These are phyloP conservation scores for Mycena chlorophos DNA, from an alignment of 768 basidiomycete genomes.

Conservation along the genomic window DNA sequence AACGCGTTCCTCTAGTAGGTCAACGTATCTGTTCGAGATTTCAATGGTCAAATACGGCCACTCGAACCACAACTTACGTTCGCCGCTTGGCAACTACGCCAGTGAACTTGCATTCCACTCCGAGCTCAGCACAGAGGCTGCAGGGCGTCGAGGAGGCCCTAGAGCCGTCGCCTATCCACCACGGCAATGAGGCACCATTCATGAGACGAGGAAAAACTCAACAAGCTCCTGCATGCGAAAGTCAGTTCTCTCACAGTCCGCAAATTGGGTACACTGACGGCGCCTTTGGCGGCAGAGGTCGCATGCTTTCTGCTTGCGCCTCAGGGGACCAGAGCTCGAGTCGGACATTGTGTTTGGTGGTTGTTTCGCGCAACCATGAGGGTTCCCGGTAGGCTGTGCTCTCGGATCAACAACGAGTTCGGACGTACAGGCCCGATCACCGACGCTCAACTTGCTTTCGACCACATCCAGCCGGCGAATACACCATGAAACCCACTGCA, in stretches of 20 bases:
- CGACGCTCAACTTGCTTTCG: too few relatives aligned
- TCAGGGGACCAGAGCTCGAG: neutral
- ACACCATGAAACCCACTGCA: too few relatives aligned
- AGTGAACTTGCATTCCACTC: neutral
- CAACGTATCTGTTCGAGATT: neutral
- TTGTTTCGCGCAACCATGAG: too few relatives aligned
- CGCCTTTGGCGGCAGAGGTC: neutral
- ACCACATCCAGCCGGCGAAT: too few relatives aligned
- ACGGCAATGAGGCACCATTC: neutral
- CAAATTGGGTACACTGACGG: neutral
- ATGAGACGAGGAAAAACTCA: neutral
- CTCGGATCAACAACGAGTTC: too few relatives aligned
- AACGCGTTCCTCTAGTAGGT: neutral
- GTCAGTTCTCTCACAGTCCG: neutral
- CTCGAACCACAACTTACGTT: neutral
- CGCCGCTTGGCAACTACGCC: neutral
- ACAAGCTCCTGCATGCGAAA: neutral
- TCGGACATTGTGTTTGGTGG: neutral
- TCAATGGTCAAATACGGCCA: neutral
- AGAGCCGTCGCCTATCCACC: neutral
- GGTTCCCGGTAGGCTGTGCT: too few relatives aligned
- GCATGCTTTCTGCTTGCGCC: neutral
- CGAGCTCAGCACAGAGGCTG: neutral
- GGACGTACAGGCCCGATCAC: too few relatives aligned
- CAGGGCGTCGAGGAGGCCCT: neutral